Conservation (phyloP, 2,329 filamentous ascomycete species). For the Phaeosphaeriaceae sp. region DNA sequence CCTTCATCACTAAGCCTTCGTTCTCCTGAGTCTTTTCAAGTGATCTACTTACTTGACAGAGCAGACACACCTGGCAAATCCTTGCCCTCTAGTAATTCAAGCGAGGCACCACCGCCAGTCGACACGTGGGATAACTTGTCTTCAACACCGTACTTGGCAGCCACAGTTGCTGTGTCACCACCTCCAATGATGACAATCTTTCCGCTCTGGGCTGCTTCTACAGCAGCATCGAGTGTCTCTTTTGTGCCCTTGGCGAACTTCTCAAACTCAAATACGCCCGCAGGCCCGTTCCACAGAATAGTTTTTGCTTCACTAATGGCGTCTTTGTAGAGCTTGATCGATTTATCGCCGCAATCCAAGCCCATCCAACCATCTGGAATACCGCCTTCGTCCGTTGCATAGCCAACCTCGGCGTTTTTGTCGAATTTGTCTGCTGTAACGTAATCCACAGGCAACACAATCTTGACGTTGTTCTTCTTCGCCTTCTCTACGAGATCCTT, state of each 20-base stretch:
- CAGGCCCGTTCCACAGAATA: slow-evolving; percentile 98
- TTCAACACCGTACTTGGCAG: slow-evolving; percentile 95
- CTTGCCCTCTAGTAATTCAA: slow-evolving; percentile 98
- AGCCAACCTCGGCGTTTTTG: slow-evolving; percentile 79
- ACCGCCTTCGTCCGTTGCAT: slow-evolving; percentile 83
- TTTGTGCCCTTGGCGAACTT: slow-evolving; percentile 93
- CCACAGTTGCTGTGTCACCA: slow-evolving; percentile 96
- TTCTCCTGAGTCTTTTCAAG: slow-evolving; percentile 14
- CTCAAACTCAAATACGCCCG: slow-evolving; percentile 97
- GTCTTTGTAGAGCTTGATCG: slow-evolving; percentile 83
- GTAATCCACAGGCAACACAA: slow-evolving; percentile 94
- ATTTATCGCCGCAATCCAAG: slow-evolving; percentile 91
- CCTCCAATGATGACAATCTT: slow-evolving; percentile 99
- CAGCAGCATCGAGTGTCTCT: slow-evolving; percentile 86
- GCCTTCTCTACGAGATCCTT: slow-evolving; percentile 89
- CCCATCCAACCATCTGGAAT: slow-evolving; percentile 99
- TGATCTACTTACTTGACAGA: slow-evolving; percentile 74
- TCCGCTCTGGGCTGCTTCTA: slow-evolving; percentile 78
- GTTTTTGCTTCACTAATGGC: slow-evolving; percentile 89
- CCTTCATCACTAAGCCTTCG: slow-evolving; percentile 41
- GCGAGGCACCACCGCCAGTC: slow-evolving; percentile 91
- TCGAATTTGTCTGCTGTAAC: slow-evolving; percentile 95
- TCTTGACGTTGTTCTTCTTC: slow-evolving; percentile 93
- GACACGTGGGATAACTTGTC: slow-evolving; percentile 98
- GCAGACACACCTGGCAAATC: slow-evolving; percentile 91